Percentiles rank a stretch among this genome's conserved stretches.
phyloP scores from a whole-genome alignment of 805 yeast genomes.

The Starmerella floris region DNA sequence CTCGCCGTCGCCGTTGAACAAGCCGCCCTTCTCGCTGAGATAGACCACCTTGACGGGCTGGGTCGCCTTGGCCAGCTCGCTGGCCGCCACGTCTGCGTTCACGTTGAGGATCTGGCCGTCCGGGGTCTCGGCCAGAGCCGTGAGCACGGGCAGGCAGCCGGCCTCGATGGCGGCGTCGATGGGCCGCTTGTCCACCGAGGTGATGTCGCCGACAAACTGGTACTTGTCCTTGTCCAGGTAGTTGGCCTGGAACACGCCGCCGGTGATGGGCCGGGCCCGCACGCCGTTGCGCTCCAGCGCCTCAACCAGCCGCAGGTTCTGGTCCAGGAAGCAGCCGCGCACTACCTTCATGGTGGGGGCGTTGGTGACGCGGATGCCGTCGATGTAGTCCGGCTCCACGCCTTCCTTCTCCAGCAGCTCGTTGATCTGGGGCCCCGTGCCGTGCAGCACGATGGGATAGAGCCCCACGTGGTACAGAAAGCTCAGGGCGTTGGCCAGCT shows the following conservation, averaged over 20 bases:
- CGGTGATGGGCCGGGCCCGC: slow-evolving; percentile 95
- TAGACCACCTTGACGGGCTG: slow-evolving; percentile 96
- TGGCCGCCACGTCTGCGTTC: slow-evolving; percentile 98
- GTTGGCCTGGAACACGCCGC: slow-evolving; percentile 91
- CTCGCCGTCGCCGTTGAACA: slow-evolving; percentile 81
- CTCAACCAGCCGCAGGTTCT: slow-evolving; percentile 84
- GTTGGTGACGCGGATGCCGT: slow-evolving; percentile 94
- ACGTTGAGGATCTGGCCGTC: slow-evolving; percentile 95
- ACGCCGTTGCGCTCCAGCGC: slow-evolving; percentile 95
- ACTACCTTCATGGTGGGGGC: slow-evolving; percentile 92
- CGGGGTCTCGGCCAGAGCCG: slow-evolving; percentile 92
- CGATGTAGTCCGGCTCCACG: slow-evolving; percentile 87
- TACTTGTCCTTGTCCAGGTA: slow-evolving; percentile 83
- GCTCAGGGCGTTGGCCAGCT: slow-evolving; percentile 88
- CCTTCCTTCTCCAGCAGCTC: slow-evolving; percentile 86
- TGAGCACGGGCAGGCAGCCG: slow-evolving; percentile 91
- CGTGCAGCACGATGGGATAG: slow-evolving; percentile 92
- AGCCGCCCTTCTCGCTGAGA: slow-evolving; percentile 95
- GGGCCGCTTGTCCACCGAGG: slow-evolving; percentile 72
- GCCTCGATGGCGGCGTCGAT: slow-evolving; percentile 90
- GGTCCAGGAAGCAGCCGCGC: slow-evolving; percentile 87
- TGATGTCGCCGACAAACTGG: slow-evolving; percentile 82
- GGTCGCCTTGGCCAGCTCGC: slow-evolving; percentile 89
- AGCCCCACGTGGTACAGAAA: slow-evolving; percentile 94
- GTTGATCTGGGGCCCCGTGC: slow-evolving; percentile 98